Base-by-base conservation (phyloP, 2,329 filamentous ascomycete genomes). In the Pseudopyrenochaeta lycopersici region DNA sequence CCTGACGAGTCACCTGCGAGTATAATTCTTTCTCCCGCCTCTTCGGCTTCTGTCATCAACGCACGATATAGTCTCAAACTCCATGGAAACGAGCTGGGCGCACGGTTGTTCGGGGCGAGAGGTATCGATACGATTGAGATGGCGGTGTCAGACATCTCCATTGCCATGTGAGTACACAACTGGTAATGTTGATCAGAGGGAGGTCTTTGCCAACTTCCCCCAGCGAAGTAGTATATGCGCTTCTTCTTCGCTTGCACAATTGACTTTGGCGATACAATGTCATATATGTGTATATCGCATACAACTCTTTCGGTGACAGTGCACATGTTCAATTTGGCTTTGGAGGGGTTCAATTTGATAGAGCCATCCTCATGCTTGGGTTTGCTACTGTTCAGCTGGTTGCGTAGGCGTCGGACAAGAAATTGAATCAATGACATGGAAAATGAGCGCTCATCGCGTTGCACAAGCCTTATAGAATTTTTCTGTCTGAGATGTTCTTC, bases 1-100 rank as follows among this genome's bases (percentile, higher is more conserved):
- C 85, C 84, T 0, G 83, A 81, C 0, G 81, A 84, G 49, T 87
- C 85, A 1, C 85, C 85, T 0, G 78, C 80, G 1, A 86, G 72
- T 1, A 81, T 76, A 0, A 85, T 73, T 1, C 66, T 73, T 48
- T 85, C 79, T 2, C 70, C 70, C 0, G 68, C 70, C 0, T 67
- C 60, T 0, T 71, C 62, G 0, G 81, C 76, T n/a, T 77, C 62
- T 1, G 59, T 40, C 56, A 86, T 59, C 0, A 84, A 53, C 0
- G 64, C 63, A 0, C 70, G 68, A 54, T 85, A 83, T 10, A 83
- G 73, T 31, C 63, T 75, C 41, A 80, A 56, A 11, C 86, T 76
- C 20, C 73, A 69, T 0, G 83, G 82, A 27, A 86, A 78, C 0
- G 82, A 68, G 0, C 72, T 71, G 0, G 80, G 75, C 0, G 83